These are phyloP conservation scores for Ceratonia siliqua DNA, from an alignment of 306 rosid species.

Conservation along the genomic window DNA sequence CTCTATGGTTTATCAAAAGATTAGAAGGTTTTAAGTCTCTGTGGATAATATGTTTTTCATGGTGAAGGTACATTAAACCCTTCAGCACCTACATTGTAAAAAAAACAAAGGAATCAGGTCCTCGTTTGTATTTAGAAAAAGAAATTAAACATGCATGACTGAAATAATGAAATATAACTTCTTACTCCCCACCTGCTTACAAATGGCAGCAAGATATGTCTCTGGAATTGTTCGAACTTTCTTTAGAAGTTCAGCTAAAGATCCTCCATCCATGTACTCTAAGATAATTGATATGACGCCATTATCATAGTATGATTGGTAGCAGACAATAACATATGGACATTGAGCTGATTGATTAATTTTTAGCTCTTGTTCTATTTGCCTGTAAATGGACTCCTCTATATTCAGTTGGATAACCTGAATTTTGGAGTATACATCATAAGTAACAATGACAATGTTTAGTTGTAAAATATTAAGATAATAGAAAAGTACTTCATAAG, in stretches of 20 bases:
- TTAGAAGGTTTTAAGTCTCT: constrained; percentile 95
- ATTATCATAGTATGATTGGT: constrained; percentile 75
- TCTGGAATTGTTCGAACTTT: constrained; percentile 82
- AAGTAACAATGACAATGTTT: constrained; percentile 2
- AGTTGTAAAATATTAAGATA: constrained; percentile 13
- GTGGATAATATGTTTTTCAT: constrained; percentile 84
- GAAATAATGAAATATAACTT: constrained; percentile 8
- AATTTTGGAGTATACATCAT: constrained; percentile 26
- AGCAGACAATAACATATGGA: constrained; percentile 79
- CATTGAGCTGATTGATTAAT: constrained; percentile 89
- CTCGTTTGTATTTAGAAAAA: background rate
- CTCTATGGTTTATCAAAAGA: constrained; percentile 83
- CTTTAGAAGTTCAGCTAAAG: constrained; percentile 76
- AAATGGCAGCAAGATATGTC: constrained; percentile 72
- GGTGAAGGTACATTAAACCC: constrained; percentile 91
- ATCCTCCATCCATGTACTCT: constrained; percentile 99
- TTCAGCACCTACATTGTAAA: constrained; percentile 64
- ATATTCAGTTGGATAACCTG: constrained; percentile 87
- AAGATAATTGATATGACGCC: constrained; percentile 85
- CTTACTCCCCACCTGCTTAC: constrained; percentile 69
- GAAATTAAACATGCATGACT: background rate
- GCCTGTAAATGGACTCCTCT: constrained; percentile 69
- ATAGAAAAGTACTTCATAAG: background rate
- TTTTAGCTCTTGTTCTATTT: constrained; percentile 77
- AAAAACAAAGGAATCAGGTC: constrained; percentile 11